Conservation (phyloP, 176 grass and related monocot genomes). For the Lolium multiflorum region DNA sequence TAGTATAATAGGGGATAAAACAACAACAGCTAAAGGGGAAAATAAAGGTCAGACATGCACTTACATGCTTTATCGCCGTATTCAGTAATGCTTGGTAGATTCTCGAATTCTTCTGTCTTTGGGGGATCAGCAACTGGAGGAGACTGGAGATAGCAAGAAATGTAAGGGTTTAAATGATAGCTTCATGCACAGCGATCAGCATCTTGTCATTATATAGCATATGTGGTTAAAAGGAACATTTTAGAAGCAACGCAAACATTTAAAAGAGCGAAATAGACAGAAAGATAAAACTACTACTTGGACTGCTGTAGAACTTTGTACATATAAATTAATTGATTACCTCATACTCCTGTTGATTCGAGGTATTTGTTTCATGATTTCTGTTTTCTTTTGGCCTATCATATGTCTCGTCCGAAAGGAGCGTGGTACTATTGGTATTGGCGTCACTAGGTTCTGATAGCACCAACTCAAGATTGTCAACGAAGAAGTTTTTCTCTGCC, state of each 20-base stretch:
- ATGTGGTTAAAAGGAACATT: neutral
- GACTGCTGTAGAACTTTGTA: neutral
- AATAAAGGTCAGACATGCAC: neutral
- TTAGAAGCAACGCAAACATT: neutral
- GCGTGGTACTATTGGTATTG: constrained; percentile 87
- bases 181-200: too few species aligned
- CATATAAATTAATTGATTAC: constrained; percentile 41
- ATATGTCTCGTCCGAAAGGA: constrained; percentile 79
- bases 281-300: neutral
- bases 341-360: constrained; percentile 73
- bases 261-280: constrained; percentile 2
- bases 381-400: constrained; percentile 69
- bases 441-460: constrained; percentile 83
- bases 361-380: constrained; percentile 58
- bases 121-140: constrained; percentile 16
- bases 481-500: constrained; percentile 87
- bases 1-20: neutral
- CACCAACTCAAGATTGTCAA: constrained; percentile 65
- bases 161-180: constrained; percentile 28
- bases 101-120: constrained; percentile 35
- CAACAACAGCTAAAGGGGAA: neutral
- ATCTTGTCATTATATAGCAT: neutral
- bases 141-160: constrained; percentile 47
- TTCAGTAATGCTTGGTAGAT: constrained; percentile 12
- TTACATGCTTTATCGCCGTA: constrained; percentile 57